These are phyloP conservation scores for Modicella reniformis DNA, from an alignment of 371 early-diverging fungal genomes.

Conservation along the genomic window DNA sequence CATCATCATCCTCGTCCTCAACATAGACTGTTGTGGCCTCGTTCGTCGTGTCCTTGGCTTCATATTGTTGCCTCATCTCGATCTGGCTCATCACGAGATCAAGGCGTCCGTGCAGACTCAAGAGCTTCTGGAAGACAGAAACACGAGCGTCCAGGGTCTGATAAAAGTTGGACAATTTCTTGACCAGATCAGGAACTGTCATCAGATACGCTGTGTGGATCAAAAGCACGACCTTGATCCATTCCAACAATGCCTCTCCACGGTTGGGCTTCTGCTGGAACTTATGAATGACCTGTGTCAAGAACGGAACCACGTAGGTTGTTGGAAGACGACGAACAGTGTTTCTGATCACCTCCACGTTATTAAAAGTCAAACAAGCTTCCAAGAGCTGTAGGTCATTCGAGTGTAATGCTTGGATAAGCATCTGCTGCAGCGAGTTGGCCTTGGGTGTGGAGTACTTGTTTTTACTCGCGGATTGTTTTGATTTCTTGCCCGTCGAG, in stretches of 20 bases:
- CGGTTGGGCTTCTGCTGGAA: slow-evolving; percentile 78
- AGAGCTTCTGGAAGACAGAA: slow-evolving; percentile 68
- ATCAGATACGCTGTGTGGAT: slow-evolving; percentile 79
- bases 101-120: slow-evolving; percentile 78
- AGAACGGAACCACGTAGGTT: slow-evolving; percentile 76
- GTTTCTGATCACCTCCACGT: slow-evolving; percentile 71
- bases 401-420: slow-evolving; percentile 83
- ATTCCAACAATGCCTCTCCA: slow-evolving; percentile 70
- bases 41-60: slow-evolving; percentile 57
- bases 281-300: slow-evolving; percentile 69
- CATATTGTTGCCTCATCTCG: slow-evolving; percentile 62
- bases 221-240: slow-evolving; percentile 78
- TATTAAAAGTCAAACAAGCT: slow-evolving; percentile 68
- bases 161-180: slow-evolving; percentile 75
- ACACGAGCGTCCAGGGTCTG: slow-evolving; percentile 75
- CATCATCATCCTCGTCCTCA: slow-evolving; percentile 70
- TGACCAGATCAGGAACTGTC: slow-evolving; percentile 74
- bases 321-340: slow-evolving; percentile 79
- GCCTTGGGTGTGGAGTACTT: slow-evolving; percentile 58
- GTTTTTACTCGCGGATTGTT: slow-evolving; percentile 37
- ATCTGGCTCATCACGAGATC: slow-evolving; percentile 82
- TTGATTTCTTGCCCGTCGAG: slow-evolving; percentile 38
- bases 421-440: slow-evolving; percentile 75
- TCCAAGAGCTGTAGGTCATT: slow-evolving; percentile 75
- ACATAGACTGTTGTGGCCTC: slow-evolving; percentile 62